phyloP scores from a whole-genome alignment of 2,329 filamentous ascomycete genomes.

The Claviceps sp. region DNA sequence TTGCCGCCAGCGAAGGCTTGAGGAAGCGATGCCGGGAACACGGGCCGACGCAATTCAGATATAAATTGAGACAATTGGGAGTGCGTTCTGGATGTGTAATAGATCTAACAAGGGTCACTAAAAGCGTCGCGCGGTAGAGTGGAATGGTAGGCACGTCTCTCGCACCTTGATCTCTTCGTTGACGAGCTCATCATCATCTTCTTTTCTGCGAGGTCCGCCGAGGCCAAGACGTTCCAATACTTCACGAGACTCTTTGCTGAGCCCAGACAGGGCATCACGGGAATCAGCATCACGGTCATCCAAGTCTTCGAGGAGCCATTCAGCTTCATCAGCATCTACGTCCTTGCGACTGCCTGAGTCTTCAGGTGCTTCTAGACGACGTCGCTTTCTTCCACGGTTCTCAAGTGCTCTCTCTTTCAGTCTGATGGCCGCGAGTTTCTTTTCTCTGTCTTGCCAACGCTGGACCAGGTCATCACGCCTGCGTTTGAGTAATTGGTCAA shows the following conservation, averaged over 20 bases:
- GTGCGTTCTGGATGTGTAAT: conserved; percentile 85
- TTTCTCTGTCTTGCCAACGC: conserved; percentile 60
- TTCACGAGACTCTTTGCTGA: conserved; percentile 64
- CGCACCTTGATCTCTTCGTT: conserved; percentile 56
- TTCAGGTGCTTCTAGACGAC: conserved; percentile 26
- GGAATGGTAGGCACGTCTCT: conserved; percentile 3
- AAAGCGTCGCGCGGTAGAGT: conserved; percentile 5
- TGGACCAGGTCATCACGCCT: conserved; percentile 53
- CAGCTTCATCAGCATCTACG: conserved; percentile 43
- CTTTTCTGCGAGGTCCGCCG: conserved; percentile 19
- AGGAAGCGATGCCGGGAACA: conserved; percentile 58
- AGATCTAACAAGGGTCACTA: conserved; percentile 43
- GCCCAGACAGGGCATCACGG: conserved; percentile 32
- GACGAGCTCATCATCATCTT: conserved; percentile 30
- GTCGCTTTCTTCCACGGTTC: conserved; percentile 32
- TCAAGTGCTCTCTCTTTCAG: conserved; percentile 48
- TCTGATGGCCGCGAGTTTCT: conserved; percentile 51
- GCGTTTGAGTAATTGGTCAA: conserved; percentile 59
- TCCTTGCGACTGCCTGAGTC: conserved; percentile 6
- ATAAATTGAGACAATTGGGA: conserved; percentile 86
- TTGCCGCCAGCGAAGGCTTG: conserved; percentile 19
- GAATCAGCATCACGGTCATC: conserved; percentile 34
- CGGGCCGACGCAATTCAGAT: conserved; percentile 65
- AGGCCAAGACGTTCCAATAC: conserved; percentile 55
- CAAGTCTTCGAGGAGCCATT: conserved; percentile 60